Evolutionary conservation across 805 yeast genomes (phyloP), one percentile per base, ranked within the genome.

Genomic region (Pichia insulana): DNA sequence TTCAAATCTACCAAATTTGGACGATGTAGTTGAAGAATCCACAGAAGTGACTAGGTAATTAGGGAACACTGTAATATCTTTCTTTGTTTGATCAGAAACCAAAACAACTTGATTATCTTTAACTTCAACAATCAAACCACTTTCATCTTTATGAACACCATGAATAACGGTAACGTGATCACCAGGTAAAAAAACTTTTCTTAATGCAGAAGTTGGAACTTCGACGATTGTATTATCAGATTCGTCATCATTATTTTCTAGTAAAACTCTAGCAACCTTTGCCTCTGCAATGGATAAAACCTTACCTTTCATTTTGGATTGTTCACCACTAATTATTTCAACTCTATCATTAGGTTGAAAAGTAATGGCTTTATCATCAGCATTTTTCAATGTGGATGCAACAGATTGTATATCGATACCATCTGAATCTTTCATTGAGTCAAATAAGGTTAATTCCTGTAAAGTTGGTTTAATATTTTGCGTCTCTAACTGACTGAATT

Each of bases 291-390:
- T 76, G 20, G 83, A 72, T 8, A 76, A 64, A 40, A 90, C 95
- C 40, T 73, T 73, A 64, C 97, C 98, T 41, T 74, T 73, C 46
- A 94, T 76, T 46, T 90, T 94, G 36, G 89, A 78, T 64, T 89
- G 97, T 65, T 92, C 98, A 59, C 98, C 98, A 50, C 79, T 78
- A 40, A 84, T 72, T 38, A 92, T 84, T 63, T 89, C 96, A 37
- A 92, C 96, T 52, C 84, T 76, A 61, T 92, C 98, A 51, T 96
- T 97, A 6, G 94, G 86, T 61, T 87, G 96, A 68, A 89, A 90
- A 3, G 71, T 63, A 28, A 78, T 70, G 25, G 73, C 65, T 18
- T 74, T 69, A 30, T 72, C 73, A 41, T 75, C 69, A 2, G 77
- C 68, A 49, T 76, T 75, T 57, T 85, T 85, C 52, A 92, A 70